Evolutionary conservation across 345 rosid species (phyloP).

Genomic region (Lepidium aucheri): DNA sequence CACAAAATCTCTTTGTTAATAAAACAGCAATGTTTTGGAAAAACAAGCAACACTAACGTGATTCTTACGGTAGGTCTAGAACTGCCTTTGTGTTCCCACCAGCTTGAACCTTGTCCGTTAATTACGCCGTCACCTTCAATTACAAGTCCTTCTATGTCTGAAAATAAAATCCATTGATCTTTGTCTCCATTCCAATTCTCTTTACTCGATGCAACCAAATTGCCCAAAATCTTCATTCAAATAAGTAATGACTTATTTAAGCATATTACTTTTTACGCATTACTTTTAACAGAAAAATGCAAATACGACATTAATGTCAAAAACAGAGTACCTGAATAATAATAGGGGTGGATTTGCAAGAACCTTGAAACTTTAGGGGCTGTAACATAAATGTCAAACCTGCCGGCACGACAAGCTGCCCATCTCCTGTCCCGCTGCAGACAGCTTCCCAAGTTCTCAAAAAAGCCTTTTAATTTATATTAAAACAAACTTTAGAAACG

Average conservation of each 20-base stretch:
- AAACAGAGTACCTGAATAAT: conserved; percentile 30
- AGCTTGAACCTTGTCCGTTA: conserved; percentile 34
- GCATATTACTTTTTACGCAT: background rate
- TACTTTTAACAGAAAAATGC: background rate
- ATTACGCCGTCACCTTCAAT: conserved; percentile 28
- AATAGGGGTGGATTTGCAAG: conserved; percentile 30
- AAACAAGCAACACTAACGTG: background rate
- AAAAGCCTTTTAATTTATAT: conserved; percentile 32
- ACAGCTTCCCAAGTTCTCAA: conserved; percentile 29
- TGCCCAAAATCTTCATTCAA: conserved; percentile 23
- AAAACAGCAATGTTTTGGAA: background rate
- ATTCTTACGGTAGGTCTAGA: conserved; percentile 29
- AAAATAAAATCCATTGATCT: conserved; percentile 28
- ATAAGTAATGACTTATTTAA: background rate
- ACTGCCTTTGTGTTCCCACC: conserved; percentile 34
- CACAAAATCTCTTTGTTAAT: background rate
- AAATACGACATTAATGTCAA: background rate
- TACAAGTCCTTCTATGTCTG: conserved; percentile 19
- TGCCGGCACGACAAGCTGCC: conserved; percentile 24
- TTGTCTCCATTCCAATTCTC: conserved; percentile 26
- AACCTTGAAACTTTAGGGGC: conserved; percentile 33
- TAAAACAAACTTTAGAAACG: background rate
- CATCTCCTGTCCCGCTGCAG: conserved; percentile 18
- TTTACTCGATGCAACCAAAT: conserved; percentile 29
- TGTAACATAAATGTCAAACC: conserved; percentile 27